Conservation (phyloP, 371 early-diverging fungal genomes). For the Mucor velutinosus region DNA sequence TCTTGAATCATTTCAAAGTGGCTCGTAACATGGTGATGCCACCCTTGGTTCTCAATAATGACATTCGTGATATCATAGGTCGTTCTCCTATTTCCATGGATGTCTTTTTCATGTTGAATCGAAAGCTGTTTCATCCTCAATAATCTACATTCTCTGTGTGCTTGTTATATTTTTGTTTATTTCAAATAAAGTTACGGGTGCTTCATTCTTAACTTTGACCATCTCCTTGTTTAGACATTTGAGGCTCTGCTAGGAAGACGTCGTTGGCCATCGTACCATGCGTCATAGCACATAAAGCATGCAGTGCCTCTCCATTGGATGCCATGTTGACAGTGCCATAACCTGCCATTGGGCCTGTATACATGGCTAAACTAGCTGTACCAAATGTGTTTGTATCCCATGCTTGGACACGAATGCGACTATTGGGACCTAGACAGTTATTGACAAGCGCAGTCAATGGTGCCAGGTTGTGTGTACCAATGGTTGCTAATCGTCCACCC, state of each 20-base stretch:
- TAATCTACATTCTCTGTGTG: not conserved
- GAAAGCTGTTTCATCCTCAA: conserved; percentile 8
- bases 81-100: conserved; percentile 1
- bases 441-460: not conserved
- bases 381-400: conserved; percentile 30
- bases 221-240: not conserved
- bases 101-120: conserved; percentile 15
- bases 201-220: not conserved
- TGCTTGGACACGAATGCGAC: conserved; percentile 15
- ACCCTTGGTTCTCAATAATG: not conserved
- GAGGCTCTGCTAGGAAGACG: too few species aligned
- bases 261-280: too few species aligned
- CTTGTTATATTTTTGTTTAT: not conserved
- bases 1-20: conserved; percentile 1
- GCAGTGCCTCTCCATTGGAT: not conserved
- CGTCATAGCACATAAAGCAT: not conserved
- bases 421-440: conserved; percentile 3
- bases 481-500: conserved; percentile 4
- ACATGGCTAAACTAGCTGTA: not conserved
- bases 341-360: not conserved
- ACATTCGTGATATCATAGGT: conserved; percentile 15
- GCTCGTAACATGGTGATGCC: not conserved
- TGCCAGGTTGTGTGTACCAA: not conserved
- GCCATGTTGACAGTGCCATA: not conserved
- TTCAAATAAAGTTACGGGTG: not conserved